Base-by-base conservation (phyloP, 108 stramenopile genomes). In the Schizochytrium sp. region DNA sequence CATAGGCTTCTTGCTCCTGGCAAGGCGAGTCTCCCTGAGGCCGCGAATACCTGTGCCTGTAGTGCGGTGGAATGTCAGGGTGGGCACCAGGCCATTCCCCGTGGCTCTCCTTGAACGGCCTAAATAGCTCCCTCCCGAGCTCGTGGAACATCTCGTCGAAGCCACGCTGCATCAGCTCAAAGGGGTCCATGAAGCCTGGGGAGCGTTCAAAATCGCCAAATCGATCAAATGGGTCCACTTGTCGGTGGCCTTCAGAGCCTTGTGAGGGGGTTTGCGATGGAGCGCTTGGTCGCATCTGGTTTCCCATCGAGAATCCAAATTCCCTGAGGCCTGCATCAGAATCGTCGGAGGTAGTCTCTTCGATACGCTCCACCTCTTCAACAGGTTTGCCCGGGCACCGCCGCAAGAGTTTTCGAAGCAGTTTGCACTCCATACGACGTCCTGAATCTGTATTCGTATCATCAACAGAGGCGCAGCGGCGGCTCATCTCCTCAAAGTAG, bases 401-500 rank as follows among this genome's bases (percentile, higher is more conserved):
- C 47, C 76, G 76, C 0, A 83, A 5, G 28, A 83, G 76, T 53
- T 83, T 83, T 1, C 53, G 76, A 17, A 83, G 76, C 76, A 83
- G 15, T n/a, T 55, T 83, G 76, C 76, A 83, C 64, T 69, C 64
- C 64, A 69, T 69, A 38, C 76, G 76, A 47, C 47, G 50, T 42
- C 76, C 76, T 7, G 50, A 47, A 13, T 83, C 76, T 5, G 50
- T 53, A 53, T 55, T 83, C 15, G 50, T 7, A 53, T 49, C 47
- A 17, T 83, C 76, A 38, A 69, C 64, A 13, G 76, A 83, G 50
- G 12, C 50, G 76, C 76, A 83, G 7, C 53, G 19, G 12, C 76
- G 47, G 15, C 50, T 55, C 76, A 83, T 46, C 76, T 83, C 76
- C 76, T 83, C 76, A 42, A 83, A 83, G 53, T 83, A 83, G 50